Base-by-base conservation (phyloP, 441 rosid species). In the Manihot esculenta region DNA sequence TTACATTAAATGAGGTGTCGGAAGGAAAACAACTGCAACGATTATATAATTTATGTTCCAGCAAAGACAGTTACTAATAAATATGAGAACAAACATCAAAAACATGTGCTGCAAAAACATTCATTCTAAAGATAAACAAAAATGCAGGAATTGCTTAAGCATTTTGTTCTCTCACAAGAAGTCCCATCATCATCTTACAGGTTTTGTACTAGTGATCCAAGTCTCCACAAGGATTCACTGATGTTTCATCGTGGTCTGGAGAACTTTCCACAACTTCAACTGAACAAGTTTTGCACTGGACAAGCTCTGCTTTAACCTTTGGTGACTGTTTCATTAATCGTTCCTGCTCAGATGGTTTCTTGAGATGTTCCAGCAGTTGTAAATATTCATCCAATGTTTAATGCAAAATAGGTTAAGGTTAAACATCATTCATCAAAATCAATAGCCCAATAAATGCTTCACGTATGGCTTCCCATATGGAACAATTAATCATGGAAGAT, bases 311-410 rank as follows among this genome's bases (percentile, higher is more conserved):
- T 61, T 74, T 76, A 21, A 85, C 84, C 72, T 71, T 71, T 0
- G 85, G 89, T 50, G 64, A 49, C 64, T 75, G 72, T 44, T 65
- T 68, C 53, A 82, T 48, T 23, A 80, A 59, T 21, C 81, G 77
- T 56, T 77, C 74, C 74, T 79, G 86, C 59, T 81, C 84, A 1
- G 61, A 33, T 11, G 88, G 80, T 49, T 79, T 75, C 84, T 66
- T 74, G 9, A 87, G 91, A 70, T 45, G 62, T 27, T 83, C 83
- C 74, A 84, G 83, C 71, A 76, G 67, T 12, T 81, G 80, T 62
- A 85, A 70, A 61, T 64, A 68, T 64, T 68, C 71, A 55, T 63
- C 72, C 53, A 82, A 68, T 33, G 85, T 84, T 65, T 26, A 51
- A 21, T 26, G 56, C 21, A 61, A 59, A n/a, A 45, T 24, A 48